phyloP scores from a whole-genome alignment of 2,329 filamentous ascomycete species.

The Sordariomycetes sp. region DNA sequence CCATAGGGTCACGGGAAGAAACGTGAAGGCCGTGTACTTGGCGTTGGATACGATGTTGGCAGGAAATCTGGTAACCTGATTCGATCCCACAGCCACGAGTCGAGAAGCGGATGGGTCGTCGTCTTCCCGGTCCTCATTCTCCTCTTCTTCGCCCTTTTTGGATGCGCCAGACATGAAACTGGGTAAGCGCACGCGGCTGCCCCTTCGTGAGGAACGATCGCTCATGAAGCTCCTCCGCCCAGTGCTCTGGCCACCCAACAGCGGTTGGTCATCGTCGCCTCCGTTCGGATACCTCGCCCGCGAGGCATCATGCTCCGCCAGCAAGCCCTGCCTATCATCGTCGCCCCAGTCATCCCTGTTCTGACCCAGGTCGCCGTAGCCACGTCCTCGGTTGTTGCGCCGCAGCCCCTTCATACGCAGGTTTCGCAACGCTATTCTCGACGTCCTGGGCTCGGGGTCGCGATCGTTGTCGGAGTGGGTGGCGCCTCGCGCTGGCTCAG shows the following conservation, averaged over 20 bases:
- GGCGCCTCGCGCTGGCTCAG: conserved; percentile 20
- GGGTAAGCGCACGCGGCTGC: conserved; percentile 52
- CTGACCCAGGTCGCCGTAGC: conserved; percentile 52
- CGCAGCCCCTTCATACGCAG: conserved; percentile 58
- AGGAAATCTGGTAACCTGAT: conserved; percentile 69
- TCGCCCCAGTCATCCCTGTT: conserved; percentile 50
- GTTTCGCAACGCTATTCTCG: conserved; percentile 62
- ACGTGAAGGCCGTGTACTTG: conserved; percentile 93
- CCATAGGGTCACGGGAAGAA: conserved; percentile 88
- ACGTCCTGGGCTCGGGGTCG: conserved; percentile 32
- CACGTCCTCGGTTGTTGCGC: conserved; percentile 44
- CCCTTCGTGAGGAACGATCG: conserved; percentile 17
- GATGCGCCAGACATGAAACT: conserved; percentile 49
- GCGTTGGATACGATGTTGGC: conserved; percentile 91
- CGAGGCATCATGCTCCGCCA: conserved; percentile 52
- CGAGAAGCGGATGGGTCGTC: conserved; percentile 64
- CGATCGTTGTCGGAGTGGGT: conserved; percentile 4
- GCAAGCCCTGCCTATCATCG: conserved; percentile 56
- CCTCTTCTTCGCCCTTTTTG: conserved; percentile 21
- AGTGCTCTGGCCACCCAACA: conserved; percentile 41
- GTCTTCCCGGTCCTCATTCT: conserved; percentile 24
- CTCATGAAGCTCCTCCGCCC: conserved; percentile 18
- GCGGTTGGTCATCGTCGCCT: conserved; percentile 62
- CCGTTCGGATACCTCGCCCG: conserved; percentile 49
- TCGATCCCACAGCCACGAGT: conserved; percentile 64